phyloP scores from a whole-genome alignment of 2,329 filamentous ascomycete genomes.

The Aspergillus brasiliensis region DNA sequence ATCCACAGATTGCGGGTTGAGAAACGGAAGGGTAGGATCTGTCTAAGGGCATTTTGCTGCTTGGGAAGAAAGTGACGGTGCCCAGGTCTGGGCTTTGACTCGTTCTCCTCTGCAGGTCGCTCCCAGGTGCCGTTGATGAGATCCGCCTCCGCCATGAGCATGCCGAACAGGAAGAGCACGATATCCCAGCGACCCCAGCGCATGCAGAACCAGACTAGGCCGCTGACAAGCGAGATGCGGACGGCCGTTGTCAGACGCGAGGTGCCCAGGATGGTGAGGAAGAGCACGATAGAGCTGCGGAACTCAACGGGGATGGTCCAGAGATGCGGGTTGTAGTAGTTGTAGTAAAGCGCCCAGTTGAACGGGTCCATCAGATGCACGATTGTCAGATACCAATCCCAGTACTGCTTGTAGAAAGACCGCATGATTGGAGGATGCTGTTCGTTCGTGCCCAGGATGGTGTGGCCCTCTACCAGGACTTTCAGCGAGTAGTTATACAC shows the following conservation, averaged over 20 bases:
- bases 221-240: slow-evolving; percentile 37
- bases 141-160: slow-evolving; percentile 48
- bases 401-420: slow-evolving; percentile 37
- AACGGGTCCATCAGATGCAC: slow-evolving; percentile 41
- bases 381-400: slow-evolving; percentile 39
- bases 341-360: slow-evolving; percentile 43
- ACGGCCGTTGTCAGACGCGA: slow-evolving; percentile 37
- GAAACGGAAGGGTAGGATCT: slow-evolving; percentile 18
- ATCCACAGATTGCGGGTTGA: slow-evolving; percentile 40
- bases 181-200: slow-evolving; percentile 48
- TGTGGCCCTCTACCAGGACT: slow-evolving; percentile 40
- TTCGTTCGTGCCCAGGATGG: slow-evolving; percentile 45
- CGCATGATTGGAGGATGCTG: slow-evolving; percentile 44
- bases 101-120: slow-evolving; percentile 23
- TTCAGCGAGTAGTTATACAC: slow-evolving; percentile 41
- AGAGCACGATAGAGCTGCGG: slow-evolving; percentile 48
- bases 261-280: slow-evolving; percentile 44
- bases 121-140: slow-evolving; percentile 44
- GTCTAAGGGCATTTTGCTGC: slow-evolving; percentile 4
- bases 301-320: slow-evolving; percentile 53
- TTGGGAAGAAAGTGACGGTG: slow-evolving; percentile 17
- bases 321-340: slow-evolving; percentile 49
- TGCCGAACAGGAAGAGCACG: slow-evolving; percentile 45
- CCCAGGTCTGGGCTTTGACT: slow-evolving; percentile 21
- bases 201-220: slow-evolving; percentile 43